Percentiles rank a stretch among this genome's conserved stretches.
phyloP scores from a whole-genome alignment of 305 asterid species.

The Fraxinus ornus region DNA sequence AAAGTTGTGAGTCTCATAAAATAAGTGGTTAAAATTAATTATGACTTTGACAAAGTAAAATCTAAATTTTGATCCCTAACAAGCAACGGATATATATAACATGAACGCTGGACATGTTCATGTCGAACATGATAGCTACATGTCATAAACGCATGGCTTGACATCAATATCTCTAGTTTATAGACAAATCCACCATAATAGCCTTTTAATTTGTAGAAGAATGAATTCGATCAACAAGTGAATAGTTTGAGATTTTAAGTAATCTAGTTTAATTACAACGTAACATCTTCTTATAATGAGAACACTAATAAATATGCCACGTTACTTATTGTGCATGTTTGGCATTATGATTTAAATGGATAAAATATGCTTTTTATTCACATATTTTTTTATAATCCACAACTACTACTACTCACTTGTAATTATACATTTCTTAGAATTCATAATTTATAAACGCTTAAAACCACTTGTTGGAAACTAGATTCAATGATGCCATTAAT shows the following conservation, averaged over 20 bases:
- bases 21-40: too few relatives aligned
- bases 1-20: too few relatives aligned
- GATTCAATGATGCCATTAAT: not conserved
- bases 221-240: not conserved
- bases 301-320: not conserved
- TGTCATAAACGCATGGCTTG: not conserved
- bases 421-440: too few relatives aligned
- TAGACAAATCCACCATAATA: not conserved
- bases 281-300: not conserved
- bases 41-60: too few relatives aligned
- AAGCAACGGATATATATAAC: not conserved
- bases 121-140: not conserved
- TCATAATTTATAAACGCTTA: not conserved
- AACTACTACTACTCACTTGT: too few relatives aligned
- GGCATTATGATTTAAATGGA: not conserved
- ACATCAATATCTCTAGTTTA: not conserved
- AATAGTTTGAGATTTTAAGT: not conserved
- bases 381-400: not conserved
- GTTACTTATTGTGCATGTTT: not conserved
- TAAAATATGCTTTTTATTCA: too few relatives aligned
- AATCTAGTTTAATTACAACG: not conserved
- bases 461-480: not conserved
- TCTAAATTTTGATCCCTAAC: not conserved
- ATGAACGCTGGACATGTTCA: not conserved
- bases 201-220: not conserved